Base-by-base conservation (phyloP, 208 protist species). In the Acanthamoeba healyi region DNA sequence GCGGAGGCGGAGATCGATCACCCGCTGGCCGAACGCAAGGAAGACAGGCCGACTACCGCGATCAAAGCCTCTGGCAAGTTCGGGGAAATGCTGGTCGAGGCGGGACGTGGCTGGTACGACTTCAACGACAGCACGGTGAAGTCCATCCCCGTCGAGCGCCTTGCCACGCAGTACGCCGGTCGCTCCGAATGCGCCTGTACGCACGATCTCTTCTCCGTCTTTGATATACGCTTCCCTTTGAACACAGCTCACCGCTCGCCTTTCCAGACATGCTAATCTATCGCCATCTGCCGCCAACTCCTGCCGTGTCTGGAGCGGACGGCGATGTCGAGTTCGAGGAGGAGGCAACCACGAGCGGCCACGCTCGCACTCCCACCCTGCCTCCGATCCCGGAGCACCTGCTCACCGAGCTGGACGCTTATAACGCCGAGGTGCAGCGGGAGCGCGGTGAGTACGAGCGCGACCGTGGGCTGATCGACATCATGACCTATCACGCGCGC, bases 201-300 rank as follows among this genome's bases (percentile, higher is more conserved):
- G 51, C 38, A 70, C 51, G 9, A 12, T 38, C 22, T 84, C 44
- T 4, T 36, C 12, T 9, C 70, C 3, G 6, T 84, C 29, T 38
- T 29, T 2, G 24, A 61, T 70, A 19, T 29, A 40, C 51, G 84
- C 40, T 1, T 70, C 4, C 26, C 2, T 61, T 91, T 10, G 15
- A 7, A 10, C 15, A 42, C n/a, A n/a, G n/a, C n/a, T 49, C n/a
- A 9, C n/a, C 12, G 63, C 3, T 82, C 51, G n/a, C n/a, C 19
- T 46, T n/a, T 90, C 42, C 32, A 94, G 93, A 94, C 34, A 94
- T 94, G 93, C 79, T 94, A 2, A 79, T 94, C 9, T 94, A 94
- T 34, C 77, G 93, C 34, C 32, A 34, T 40, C 42, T 44, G 24
- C 70, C 42, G 2, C 46, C 51, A 4, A 12, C 44, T 49, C 12